Evolutionary conservation across 2,329 filamentous ascomycete species (phyloP).

Genomic region (Esteya vermicola): DNA sequence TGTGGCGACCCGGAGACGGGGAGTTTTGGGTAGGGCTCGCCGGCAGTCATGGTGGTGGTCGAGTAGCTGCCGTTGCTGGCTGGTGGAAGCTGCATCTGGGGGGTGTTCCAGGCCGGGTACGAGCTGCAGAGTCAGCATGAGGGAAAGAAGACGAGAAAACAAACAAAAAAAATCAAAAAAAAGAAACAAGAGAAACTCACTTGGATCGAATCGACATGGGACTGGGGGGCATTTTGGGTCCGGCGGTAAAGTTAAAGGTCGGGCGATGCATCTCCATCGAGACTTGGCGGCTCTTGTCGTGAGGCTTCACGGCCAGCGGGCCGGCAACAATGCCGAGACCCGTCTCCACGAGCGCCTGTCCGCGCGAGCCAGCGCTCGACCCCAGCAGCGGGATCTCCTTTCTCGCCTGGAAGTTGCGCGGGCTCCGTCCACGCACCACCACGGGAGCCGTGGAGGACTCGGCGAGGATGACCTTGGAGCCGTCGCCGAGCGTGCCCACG

Average conservation of each 20-base stretch:
- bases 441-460: conserved; percentile 82
- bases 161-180: too few relatives aligned
- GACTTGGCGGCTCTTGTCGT: conserved; percentile 37
- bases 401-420: conserved; percentile 83
- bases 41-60: conserved; percentile 31
- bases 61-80: conserved; percentile 19
- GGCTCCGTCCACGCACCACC: conserved; percentile 84
- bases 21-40: conserved; percentile 40
- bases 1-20: conserved; percentile 31
- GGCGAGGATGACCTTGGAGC: conserved; percentile 65
- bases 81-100: conserved; percentile 27
- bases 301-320: conserved; percentile 37
- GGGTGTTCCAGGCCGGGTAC: conserved; percentile 41
- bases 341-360: conserved; percentile 57
- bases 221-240: conserved; percentile 36
- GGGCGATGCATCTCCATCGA: conserved; percentile 42
- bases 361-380: conserved; percentile 59
- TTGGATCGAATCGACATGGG: conserved; percentile 43
- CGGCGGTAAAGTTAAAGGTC: conserved; percentile 41
- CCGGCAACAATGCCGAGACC: conserved; percentile 46
- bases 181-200: conserved; percentile 23
- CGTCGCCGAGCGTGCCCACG: conserved; percentile 67
- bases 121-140: conserved; percentile 24
- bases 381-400: conserved; percentile 84
- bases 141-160: background rate